Evolutionary conservation across 805 yeast species (phyloP).

Genomic region (Candida maris): DNA sequence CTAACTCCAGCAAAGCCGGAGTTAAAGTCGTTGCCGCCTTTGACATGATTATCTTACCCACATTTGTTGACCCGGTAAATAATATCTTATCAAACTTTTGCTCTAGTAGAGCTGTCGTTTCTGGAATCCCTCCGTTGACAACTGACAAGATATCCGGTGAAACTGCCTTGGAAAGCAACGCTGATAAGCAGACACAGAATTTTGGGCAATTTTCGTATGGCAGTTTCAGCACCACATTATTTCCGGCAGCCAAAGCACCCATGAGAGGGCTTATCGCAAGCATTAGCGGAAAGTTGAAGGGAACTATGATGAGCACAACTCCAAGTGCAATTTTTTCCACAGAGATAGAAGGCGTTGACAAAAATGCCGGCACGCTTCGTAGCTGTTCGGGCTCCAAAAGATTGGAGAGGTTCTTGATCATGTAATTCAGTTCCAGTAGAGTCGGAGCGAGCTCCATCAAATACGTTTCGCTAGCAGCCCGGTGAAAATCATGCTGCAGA

Average conservation of each 20-base stretch:
- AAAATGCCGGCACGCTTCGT: constrained; percentile 33
- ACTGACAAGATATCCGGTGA: constrained; percentile 55
- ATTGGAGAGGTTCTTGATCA: constrained; percentile 54
- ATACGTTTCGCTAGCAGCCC: constrained; percentile 59
- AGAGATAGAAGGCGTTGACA: constrained; percentile 18
- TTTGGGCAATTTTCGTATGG: constrained; percentile 72
- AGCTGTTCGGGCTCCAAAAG: constrained; percentile 57
- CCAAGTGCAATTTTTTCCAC: constrained; percentile 54
- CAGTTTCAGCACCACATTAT: constrained; percentile 64
- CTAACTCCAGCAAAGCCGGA: constrained; percentile 78
- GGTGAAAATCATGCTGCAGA: constrained; percentile 61
- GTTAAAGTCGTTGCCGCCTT: constrained; percentile 85
- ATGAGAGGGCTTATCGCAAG: constrained; percentile 63
- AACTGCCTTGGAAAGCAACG: constrained; percentile 48
- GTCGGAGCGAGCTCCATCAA: constrained; percentile 52
- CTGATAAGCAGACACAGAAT: constrained; percentile 53
- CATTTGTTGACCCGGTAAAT: constrained; percentile 76
- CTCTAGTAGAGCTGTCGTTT: constrained; percentile 52
- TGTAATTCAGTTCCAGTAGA: constrained; percentile 52
- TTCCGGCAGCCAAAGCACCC: constrained; percentile 85
- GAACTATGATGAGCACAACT: constrained; percentile 65
- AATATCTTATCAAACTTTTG: constrained; percentile 76
- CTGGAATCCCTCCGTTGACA: constrained; percentile 69
- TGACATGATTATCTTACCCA: constrained; percentile 71
- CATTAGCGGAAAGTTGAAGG: constrained; percentile 77